Percentiles rank a stretch among this genome's conserved stretches.
phyloP scores from a whole-genome alignment of 176 grass and related monocot genomes.

The Aegilops sharonensis region DNA sequence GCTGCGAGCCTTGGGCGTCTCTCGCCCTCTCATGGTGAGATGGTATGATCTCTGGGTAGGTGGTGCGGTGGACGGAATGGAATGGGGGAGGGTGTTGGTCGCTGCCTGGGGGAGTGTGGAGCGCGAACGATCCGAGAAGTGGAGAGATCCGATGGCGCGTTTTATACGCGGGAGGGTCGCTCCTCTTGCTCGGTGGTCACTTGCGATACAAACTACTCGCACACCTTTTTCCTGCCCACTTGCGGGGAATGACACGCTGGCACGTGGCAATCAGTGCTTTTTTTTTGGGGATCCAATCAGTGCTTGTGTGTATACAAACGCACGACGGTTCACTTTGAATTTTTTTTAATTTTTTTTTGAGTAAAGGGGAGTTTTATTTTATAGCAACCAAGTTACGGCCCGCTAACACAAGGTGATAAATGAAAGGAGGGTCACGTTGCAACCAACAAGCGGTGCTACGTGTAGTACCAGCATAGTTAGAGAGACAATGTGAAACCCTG shows the following conservation, averaged over 20 bases:
- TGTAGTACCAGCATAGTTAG: no score
- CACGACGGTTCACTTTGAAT: no score
- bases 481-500: no score
- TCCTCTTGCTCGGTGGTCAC: neutral
- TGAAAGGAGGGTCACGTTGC: no score
- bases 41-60: neutral
- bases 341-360: no score
- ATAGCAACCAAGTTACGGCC: no score
- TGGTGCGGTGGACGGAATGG: neutral
- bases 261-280: neutral
- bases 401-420: no score
- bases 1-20: neutral
- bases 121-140: conserved; percentile 36
- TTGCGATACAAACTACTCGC: conserved; percentile 29
- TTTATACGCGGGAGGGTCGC: conserved; percentile 22
- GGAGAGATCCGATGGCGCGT: conserved; percentile 38
- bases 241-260: neutral
- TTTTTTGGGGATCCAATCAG: no score
- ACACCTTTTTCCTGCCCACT: conserved; percentile 17
- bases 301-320: no score
- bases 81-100: neutral
- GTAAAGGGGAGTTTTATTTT: no score
- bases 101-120: neutral
- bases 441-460: no score
- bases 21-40: neutral